Percentiles rank a stretch among this genome's conserved stretches.
Evolutionary conservation across 176 grass and related monocot genomes (phyloP).

Genomic region (Oropetium thomaeum): DNA sequence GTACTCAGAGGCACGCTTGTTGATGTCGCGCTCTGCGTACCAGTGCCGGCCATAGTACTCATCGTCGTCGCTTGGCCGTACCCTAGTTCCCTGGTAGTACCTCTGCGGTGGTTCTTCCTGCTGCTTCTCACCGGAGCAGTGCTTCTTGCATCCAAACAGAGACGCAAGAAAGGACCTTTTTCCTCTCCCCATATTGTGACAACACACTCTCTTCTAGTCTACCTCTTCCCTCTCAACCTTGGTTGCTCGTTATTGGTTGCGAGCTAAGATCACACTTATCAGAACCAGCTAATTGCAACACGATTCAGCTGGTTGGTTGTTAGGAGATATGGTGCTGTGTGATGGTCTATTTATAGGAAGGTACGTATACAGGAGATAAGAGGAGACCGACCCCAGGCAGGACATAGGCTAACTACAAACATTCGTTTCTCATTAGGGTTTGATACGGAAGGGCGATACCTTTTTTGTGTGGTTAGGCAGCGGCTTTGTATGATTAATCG

Average conservation of each 20-base stretch:
- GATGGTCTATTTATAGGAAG: slow-evolving; percentile 38
- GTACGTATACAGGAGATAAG: neutral
- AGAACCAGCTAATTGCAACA: neutral
- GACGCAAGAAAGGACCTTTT: slow-evolving; percentile 36
- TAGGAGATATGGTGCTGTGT: neutral
- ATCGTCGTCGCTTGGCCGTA: slow-evolving; percentile 48
- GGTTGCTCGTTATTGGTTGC: neutral
- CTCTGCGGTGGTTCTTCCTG: slow-evolving; percentile 4
- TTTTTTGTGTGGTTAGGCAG: slow-evolving; percentile 24
- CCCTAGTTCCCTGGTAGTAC: slow-evolving; percentile 21
- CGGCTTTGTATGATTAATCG: slow-evolving; percentile 39
- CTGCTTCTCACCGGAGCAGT: neutral
- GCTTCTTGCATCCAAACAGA: slow-evolving; percentile 19
- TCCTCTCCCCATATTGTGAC: slow-evolving; percentile 13
- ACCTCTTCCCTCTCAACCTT: neutral
- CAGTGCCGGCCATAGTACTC: slow-evolving; percentile 30
- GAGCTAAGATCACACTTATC: neutral
- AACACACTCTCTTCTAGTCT: neutral
- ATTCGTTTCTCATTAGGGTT: neutral
- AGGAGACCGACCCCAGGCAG: neutral
- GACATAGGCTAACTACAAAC: neutral
- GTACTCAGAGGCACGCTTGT: slow-evolving; percentile 41
- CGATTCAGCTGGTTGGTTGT: slow-evolving; percentile 22
- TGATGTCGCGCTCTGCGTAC: slow-evolving; percentile 45
- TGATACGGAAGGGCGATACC: neutral